Base-by-base conservation (phyloP, 495 filamentous ascomycete species). In the Penicillium macrosclerotiorum region DNA sequence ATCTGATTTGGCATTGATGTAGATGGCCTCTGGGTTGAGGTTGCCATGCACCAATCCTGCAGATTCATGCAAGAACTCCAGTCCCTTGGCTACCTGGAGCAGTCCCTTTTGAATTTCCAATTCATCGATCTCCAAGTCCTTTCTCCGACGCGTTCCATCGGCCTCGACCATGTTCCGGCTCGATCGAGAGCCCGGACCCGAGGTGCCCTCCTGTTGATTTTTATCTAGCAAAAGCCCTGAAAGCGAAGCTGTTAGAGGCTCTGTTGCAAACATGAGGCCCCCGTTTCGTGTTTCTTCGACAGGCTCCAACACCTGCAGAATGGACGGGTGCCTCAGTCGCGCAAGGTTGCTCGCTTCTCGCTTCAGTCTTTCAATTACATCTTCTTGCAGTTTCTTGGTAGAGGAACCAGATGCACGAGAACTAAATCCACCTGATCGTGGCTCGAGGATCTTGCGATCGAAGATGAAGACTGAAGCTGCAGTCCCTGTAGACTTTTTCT, bases 41-140 rank as follows among this genome's bases (percentile, higher is more conserved):
- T 98, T 98, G 16, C 85, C 88, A 65, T 98, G 93, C 2, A 97
- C 88, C 18, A 97, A 74, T 1, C 88, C 89, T 20, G 93, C 93
- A 59, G 92, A 96, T 62, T 97, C 93, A 56, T 98, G 93, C 14
- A 98, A 72, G 55, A 98, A 98, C 67, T 98, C 91, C 18, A 98
- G 71, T 13, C 90, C 93, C 63, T 95, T 96, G 50, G 88, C 89
- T 29, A 97, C 78, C 65, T 98, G 93, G 36, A 96, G 68, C 31
- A 97, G 64, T 0, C 93, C 93, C 68, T 97, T 97, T 63, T 97
- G 93, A 51, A 97, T 93, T 63, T 98, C 93, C 51, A 98, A 70
- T 68, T 98, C 93, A 60, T 98, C 94, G 45, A 98, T 91, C 60
- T 97, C 93, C 2, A 96, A 52, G 58, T 97, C 94, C 49, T 88